Base-by-base conservation (phyloP, 2,329 filamentous ascomycete species). In the Paecilomyces dactylethromorphus region DNA sequence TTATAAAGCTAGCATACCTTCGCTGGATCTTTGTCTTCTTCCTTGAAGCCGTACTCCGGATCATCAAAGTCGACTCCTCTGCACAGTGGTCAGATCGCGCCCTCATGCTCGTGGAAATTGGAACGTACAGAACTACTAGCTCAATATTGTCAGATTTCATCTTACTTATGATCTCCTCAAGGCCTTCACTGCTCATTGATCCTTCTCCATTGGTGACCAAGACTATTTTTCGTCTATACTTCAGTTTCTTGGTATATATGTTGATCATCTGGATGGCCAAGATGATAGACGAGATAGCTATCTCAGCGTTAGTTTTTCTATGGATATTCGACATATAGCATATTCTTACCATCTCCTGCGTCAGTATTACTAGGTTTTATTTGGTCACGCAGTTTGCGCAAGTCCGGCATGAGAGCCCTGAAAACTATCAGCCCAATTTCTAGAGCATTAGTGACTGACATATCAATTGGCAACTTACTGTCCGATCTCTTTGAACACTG, bases 61-160 rank as follows among this genome's bases (percentile, higher is more conserved):
- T 97, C 92, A 70, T 99, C 92, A 73, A 99, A 97, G 71, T 99
- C 94, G 18, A 96, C 85, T 13, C 94, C 94, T 57, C 89, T 92
- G 59, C 3, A 51, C 22, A 31, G 32, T 45, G 22, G 59, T 74
- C 71, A 76, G 71, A 35, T 22, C 3, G 21, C 15, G 45, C 10
- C 18, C 12, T 24, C 33, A 56, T 35, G 18, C 2, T 45, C 22
- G 11, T 33, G 3, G 26, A 4, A 22, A 29, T 49, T 13, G 21
- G 12, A 31, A 82, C 88, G 74, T 74, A 92, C 88, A 97, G 76
- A 11, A 97, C 78, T 1, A 88, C 82, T 51, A 99, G 79, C 62
- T 94, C 85, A 60, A 97, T 94, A 3, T 83, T 83, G 39, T 88
- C 84, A 8, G 88, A 82, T 62, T 90, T 90, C 53, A 97, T 84